Percentiles rank a stretch among this genome's conserved stretches.
Evolutionary conservation across 2,329 filamentous ascomycete genomes (phyloP).

Genomic region (Cercospora sesami): DNA sequence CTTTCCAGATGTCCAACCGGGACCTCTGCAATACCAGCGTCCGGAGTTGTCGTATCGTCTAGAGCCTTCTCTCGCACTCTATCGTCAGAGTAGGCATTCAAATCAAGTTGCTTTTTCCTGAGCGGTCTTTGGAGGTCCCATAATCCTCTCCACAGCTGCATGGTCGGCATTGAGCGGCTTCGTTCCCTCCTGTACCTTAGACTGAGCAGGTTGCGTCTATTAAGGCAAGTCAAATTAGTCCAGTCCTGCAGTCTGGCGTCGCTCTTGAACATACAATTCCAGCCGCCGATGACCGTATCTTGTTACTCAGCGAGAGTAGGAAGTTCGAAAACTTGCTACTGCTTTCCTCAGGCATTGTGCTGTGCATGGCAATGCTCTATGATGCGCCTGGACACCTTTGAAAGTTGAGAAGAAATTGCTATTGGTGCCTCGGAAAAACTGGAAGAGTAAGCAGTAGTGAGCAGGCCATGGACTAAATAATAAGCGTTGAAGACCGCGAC

Average conservation of each 20-base stretch:
- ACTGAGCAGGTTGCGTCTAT: conserved; percentile 11
- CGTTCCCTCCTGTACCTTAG: conserved; percentile 19
- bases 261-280: background rate
- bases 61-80: background rate
- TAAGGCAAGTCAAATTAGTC: background rate
- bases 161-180: conserved; percentile 30
- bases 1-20: background rate
- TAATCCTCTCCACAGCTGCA: conserved; percentile 28
- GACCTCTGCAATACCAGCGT: background rate
- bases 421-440: background rate
- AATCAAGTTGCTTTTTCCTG: conserved; percentile 2
- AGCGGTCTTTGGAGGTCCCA: conserved; percentile 27
- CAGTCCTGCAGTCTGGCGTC: background rate
- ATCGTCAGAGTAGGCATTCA: background rate
- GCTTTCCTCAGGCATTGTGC: background rate
- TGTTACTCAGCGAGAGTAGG: conserved; percentile 9
- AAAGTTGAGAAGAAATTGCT: background rate
- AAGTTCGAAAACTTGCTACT: conserved; percentile 14
- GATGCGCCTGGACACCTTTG: background rate
- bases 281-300: conserved; percentile 4
- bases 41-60: background rate
- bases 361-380: background rate
- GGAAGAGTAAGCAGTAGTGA: background rate
- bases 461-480: background rate
- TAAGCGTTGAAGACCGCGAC: background rate